These are phyloP conservation scores for Leptographium lundbergii DNA, from an alignment of 2,329 filamentous ascomycete species.

Conservation along the genomic window DNA sequence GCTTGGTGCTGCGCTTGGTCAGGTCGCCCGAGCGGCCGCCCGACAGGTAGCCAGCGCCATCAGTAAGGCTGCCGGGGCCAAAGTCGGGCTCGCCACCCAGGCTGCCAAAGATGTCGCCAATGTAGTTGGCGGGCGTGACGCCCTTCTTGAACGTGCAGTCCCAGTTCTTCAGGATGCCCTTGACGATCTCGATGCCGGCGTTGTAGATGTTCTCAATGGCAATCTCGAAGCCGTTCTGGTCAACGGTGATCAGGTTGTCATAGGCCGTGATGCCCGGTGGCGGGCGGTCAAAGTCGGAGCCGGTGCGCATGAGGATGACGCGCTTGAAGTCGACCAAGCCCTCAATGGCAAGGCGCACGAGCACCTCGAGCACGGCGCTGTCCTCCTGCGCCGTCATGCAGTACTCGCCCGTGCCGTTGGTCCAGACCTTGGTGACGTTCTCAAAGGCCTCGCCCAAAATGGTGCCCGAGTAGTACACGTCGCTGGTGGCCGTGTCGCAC, in stretches of 20 bases:
- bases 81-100: constrained; percentile 55
- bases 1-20: background rate
- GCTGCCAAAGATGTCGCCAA: constrained; percentile 60
- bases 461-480: constrained; percentile 57
- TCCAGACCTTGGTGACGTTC: constrained; percentile 49
- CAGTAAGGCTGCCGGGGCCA: constrained; percentile 38
- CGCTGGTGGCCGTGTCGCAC: constrained; percentile 57
- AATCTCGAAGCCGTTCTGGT: constrained; percentile 52
- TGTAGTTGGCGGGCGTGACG: constrained; percentile 47
- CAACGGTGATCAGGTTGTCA: constrained; percentile 44
- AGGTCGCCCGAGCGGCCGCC: constrained; percentile 13
- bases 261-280: constrained; percentile 42
- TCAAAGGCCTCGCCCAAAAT: constrained; percentile 51
- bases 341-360: constrained; percentile 45
- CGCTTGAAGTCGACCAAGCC: constrained; percentile 52
- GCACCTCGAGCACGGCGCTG: constrained; percentile 53
- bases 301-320: constrained; percentile 54
- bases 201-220: constrained; percentile 54
- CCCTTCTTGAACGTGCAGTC: constrained; percentile 43
- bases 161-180: constrained; percentile 51
- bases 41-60: constrained; percentile 20
- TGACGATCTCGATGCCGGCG: constrained; percentile 52
- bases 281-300: constrained; percentile 59
- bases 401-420: constrained; percentile 55
- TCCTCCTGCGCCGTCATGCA: constrained; percentile 65